These are phyloP conservation scores for Colletotrichum tofieldiae DNA, from an alignment of 2,329 filamentous ascomycete species.

Conservation along the genomic window DNA sequence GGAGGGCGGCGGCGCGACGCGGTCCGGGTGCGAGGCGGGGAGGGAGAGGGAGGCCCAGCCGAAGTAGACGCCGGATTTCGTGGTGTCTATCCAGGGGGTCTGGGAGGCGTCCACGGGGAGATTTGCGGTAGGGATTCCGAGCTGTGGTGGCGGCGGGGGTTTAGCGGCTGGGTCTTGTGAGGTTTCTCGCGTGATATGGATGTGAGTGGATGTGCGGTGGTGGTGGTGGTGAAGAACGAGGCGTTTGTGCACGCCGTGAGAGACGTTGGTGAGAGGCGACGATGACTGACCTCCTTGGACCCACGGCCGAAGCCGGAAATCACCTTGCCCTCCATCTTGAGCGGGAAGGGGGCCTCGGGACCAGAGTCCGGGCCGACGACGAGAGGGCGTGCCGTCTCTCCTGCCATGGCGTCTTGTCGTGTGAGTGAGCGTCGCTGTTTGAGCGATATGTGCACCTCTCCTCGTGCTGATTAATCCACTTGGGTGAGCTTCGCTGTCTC, in stretches of 20 bases:
- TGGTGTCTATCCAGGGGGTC: constrained; percentile 72
- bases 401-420: constrained; percentile 14
- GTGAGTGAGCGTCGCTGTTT: background rate
- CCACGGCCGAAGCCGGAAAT: constrained; percentile 95
- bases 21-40: constrained; percentile 63
- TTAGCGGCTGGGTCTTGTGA: constrained; percentile 12
- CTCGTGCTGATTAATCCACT: constrained; percentile 24
- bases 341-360: constrained; percentile 84
- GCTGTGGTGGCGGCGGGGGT: constrained; percentile 63
- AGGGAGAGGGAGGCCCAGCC: constrained; percentile 86
- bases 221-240: background rate
- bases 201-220: background rate
- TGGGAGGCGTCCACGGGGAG: constrained; percentile 79
- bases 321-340: constrained; percentile 87
- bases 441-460: background rate
- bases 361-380: constrained; percentile 82
- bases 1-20: constrained; percentile 38
- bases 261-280: background rate
- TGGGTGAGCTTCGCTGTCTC: background rate
- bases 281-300: constrained; percentile 82
- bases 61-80: constrained; percentile 91
- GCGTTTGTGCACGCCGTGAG: constrained; percentile 1
- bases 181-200: background rate
- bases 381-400: constrained; percentile 67
- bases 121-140: constrained; percentile 97